These are phyloP conservation scores for Austroboletus festivus DNA, from an alignment of 768 basidiomycete genomes.

Conservation along the genomic window DNA sequence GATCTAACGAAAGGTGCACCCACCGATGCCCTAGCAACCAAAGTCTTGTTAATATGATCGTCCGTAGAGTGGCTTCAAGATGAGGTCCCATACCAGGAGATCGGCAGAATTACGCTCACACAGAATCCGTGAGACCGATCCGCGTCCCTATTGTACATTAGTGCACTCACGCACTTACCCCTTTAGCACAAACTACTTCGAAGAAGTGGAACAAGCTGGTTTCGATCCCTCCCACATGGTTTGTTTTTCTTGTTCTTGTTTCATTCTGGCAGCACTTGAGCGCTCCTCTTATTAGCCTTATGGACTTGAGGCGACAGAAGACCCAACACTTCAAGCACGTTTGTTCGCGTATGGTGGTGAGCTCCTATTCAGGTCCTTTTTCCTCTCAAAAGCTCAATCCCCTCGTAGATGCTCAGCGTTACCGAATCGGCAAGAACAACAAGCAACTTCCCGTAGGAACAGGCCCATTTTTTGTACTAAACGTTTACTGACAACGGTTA, in stretches of 20 bases:
- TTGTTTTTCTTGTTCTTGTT: background rate
- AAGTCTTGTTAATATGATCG: background rate
- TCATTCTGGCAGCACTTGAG: background rate
- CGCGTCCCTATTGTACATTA: background rate
- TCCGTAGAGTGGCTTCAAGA: conserved; percentile 35
- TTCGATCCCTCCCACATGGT: conserved; percentile 53
- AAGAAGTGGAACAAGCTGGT: conserved; percentile 42
- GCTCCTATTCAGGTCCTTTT: background rate
- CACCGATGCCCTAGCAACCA: background rate
- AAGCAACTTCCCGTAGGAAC: conserved; percentile 35
- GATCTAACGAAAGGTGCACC: conserved; percentile 45
- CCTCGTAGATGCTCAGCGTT: conserved; percentile 35
- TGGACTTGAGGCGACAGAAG: conserved; percentile 48
- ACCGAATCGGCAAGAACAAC: conserved; percentile 38
- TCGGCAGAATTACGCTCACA: conserved; percentile 37
- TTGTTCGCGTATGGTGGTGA: conserved; percentile 55
- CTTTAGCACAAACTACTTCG: conserved; percentile 28
- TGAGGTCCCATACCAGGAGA: conserved; percentile 33
- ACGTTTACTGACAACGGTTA: background rate
- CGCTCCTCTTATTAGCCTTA: conserved; percentile 9
- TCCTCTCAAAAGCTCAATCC: background rate
- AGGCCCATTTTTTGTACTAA: background rate
- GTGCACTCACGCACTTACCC: background rate
- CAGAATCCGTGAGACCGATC: conserved; percentile 33
- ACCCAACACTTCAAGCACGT: conserved; percentile 57